A percentile compares a stretch with the other conserved stretches of the same genome.
These are phyloP conservation scores for Straminergon stramineum DNA, from an alignment of 225 moss, liverwort and hornwort genomes.

Conservation along the genomic window DNA sequence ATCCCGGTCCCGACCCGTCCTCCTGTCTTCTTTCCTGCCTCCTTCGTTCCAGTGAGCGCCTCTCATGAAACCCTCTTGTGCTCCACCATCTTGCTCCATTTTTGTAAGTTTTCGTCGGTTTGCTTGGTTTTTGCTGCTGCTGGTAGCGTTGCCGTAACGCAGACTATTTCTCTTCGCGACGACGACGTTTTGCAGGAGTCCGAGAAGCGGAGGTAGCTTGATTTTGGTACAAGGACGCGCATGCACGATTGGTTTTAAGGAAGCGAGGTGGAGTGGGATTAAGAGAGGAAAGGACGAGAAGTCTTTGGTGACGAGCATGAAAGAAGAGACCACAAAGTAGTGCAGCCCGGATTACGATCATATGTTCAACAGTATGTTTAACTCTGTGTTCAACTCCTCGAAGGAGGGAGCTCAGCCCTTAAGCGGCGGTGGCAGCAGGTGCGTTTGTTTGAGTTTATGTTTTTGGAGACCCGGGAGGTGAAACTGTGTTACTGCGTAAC, in stretches of 20 bases:
- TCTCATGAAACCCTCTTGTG: not conserved
- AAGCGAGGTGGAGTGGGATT: not conserved
- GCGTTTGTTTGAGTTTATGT: not conserved
- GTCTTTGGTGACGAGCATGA: slow-evolving; percentile 24
- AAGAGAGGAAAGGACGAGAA: not conserved
- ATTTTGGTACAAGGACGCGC: not conserved
- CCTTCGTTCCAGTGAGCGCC: not conserved
- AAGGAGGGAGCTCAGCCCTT: slow-evolving; percentile 8
- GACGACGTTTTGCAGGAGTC: not conserved
- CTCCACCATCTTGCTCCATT: not conserved
- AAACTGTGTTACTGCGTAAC: not conserved
- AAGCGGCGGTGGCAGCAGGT: slow-evolving; percentile 35
- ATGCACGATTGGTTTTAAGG: not conserved
- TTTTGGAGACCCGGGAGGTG: not conserved
- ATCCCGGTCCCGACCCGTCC: not conserved
- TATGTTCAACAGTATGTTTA: slow-evolving; percentile 31
- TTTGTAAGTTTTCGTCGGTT: not conserved
- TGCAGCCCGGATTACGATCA: slow-evolving; percentile 8
- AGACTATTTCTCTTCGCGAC: not conserved
- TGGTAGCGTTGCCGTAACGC: not conserved
- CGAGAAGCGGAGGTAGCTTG: not conserved
- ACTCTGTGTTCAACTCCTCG: slow-evolving; percentile 20
- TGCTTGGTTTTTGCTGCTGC: not conserved
- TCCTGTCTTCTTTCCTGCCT: not conserved
- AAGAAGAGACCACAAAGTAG: slow-evolving; percentile 23